A percentile compares a stretch with the other conserved stretches of the same genome.
Conservation (phyloP, 495 filamentous ascomycete genomes). For the Neurospora sp. region DNA sequence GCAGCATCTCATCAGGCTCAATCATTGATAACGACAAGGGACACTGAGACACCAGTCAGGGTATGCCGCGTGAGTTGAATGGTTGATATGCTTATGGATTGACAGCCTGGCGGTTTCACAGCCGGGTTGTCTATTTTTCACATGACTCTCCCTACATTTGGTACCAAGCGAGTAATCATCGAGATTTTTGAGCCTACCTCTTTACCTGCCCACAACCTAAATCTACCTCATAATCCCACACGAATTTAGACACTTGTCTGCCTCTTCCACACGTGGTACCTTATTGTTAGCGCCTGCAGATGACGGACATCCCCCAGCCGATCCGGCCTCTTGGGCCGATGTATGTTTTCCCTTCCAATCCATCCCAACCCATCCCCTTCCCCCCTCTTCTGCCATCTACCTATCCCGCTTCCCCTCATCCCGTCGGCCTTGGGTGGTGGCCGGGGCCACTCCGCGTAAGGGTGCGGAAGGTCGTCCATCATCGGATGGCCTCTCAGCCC, state of each 20-base stretch:
- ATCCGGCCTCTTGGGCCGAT: constrained; percentile 11
- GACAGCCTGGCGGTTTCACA: background rate
- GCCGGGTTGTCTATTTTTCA: background rate
- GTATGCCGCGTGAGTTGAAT: background rate
- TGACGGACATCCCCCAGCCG: background rate
- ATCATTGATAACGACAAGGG: background rate
- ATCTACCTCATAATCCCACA: background rate
- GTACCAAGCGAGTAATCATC: background rate
- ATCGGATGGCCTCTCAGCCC: background rate
- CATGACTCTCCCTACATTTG: background rate
- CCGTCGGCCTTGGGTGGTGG: background rate
- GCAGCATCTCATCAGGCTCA: background rate
- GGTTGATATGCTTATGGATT: background rate
- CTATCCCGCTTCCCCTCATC: background rate
- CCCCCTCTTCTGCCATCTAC: background rate
- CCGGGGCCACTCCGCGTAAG: background rate
- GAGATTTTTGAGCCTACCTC: background rate
- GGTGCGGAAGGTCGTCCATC: background rate
- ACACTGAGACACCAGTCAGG: background rate
- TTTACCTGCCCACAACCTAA: background rate
- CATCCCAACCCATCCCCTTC: background rate
- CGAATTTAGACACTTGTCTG: background rate
- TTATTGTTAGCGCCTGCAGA: background rate
- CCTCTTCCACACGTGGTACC: background rate
- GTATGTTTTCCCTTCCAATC: background rate